A percentile compares a stretch with the other conserved stretches of the same genome.
Evolutionary conservation across 768 basidiomycete genomes (phyloP).

Genomic region (Udeniomyces megalosporus): DNA sequence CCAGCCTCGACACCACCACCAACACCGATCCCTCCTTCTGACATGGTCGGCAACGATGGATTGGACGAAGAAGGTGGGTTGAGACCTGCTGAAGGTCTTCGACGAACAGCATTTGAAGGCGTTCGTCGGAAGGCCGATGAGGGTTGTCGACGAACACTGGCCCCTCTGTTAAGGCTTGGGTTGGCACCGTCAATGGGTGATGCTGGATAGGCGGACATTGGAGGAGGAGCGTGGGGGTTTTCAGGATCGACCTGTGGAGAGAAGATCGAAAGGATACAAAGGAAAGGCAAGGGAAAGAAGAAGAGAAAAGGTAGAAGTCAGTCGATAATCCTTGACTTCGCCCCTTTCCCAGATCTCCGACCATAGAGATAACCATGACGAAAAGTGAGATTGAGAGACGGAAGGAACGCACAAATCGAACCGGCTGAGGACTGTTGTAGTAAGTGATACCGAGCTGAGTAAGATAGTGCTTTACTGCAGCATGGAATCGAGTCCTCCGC

Average conservation of each 20-base stretch:
- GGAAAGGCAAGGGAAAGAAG: neutral
- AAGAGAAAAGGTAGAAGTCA: neutral
- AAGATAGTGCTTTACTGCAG: constrained; percentile 41
- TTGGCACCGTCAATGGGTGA: no score
- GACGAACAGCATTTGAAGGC: no score
- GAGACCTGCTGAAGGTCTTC: neutral
- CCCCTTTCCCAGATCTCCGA: no score
- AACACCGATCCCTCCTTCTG: no score
- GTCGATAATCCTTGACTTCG: no score
- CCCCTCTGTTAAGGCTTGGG: no score
- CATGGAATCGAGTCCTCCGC: constrained; percentile 62
- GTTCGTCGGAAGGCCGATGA: no score
- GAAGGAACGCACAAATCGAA: constrained; percentile 32
- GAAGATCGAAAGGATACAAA: neutral
- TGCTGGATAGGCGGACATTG: neutral
- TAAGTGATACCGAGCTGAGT: constrained; percentile 50
- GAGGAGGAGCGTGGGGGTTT: neutral
- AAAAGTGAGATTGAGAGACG: no score
- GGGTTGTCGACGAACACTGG: no score
- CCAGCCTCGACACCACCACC: neutral
- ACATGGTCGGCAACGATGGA: neutral
- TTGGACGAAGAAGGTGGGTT: neutral
- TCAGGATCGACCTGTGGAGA: neutral
- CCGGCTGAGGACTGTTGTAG: constrained; percentile 45
- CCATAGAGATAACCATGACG: no score